phyloP scores from a whole-genome alignment of 2,329 filamentous ascomycete genomes.

The Microascus cirrosus region DNA sequence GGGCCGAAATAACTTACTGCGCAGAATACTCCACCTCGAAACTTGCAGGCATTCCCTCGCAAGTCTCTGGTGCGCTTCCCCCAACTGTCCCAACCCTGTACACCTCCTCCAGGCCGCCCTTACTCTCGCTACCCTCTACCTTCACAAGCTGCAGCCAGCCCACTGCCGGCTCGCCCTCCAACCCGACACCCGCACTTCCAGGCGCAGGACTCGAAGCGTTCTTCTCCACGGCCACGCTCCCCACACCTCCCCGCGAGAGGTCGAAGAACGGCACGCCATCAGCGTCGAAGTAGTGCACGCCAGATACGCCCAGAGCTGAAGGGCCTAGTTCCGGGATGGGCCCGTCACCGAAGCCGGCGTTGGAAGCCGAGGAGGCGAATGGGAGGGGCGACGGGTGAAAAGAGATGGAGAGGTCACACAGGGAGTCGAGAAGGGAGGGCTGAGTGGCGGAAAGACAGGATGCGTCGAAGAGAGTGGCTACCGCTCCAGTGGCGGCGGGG shows the following conservation, averaged over 20 bases:
- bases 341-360: conserved; percentile 5
- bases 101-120: conserved; percentile 57
- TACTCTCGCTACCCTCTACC: conserved; percentile 33
- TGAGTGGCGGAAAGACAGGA: conserved; percentile 65
- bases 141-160: conserved; percentile 66
- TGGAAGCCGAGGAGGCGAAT: conserved; percentile 7
- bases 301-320: conserved; percentile 52
- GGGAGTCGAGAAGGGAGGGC: conserved; percentile 51
- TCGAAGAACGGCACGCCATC: conserved; percentile 68
- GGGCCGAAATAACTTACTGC: conserved; percentile 52
- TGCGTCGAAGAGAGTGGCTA: conserved; percentile 80
- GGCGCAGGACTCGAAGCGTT: conserved; percentile 52
- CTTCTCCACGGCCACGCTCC: conserved; percentile 51
- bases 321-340: conserved; percentile 31
- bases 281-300: conserved; percentile 66
- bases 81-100: conserved; percentile 80
- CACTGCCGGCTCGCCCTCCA: conserved; percentile 56
- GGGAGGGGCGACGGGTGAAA: conserved; percentile 41
- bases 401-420: conserved; percentile 58
- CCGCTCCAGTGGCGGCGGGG: conserved; percentile 59
- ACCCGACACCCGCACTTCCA: conserved; percentile 43
- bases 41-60: conserved; percentile 46
- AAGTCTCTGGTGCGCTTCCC: conserved; percentile 64
- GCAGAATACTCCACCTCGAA: conserved; percentile 76
- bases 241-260: conserved; percentile 35